Evolutionary conservation across 768 basidiomycete species (phyloP), one percentile per base, ranked within the genome.

Genomic region (Baorangia bicolor): DNA sequence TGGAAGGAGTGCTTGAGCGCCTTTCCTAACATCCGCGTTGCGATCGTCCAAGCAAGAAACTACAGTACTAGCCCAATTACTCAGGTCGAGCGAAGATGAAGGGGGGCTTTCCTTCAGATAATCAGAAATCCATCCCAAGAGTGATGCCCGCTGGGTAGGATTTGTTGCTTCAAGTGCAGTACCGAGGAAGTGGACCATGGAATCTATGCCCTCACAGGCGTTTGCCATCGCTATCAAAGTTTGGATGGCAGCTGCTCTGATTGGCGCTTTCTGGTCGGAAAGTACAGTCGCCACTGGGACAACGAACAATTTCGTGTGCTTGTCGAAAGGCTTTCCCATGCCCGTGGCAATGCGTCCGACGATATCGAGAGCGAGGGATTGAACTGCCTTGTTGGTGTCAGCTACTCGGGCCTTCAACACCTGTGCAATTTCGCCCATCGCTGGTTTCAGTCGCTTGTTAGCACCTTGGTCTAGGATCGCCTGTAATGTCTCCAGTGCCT

Each of bases 241-340:
- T 54, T 87, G 82, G 16, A 92, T 65, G 31, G 86, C 97, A 34
- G 90, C 86, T 6, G 82, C 73, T 47, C 97, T 87, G 44, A 92
- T 88, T 20, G 85, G 86, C 9, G 90, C 86, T 72, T 98, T 98
- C 69, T 96, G 93, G 69, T 99, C 97, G 5, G 96, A 82, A 11
- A 98, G 81, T 11, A 93, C 94, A 7, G 87, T 86, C 5, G 87
- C 85, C 21, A 98, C 78, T 0, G 94, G 86, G 0, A 84, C 71
- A 10, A 84, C 82, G 63, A 94, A 89, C 53, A 92, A 77, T 31
- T 88, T 86, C 3, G 82, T 79, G 64, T 96, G 82, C 70, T 92
- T 96, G 65, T 98, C 96, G 66, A 99, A 98, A 2, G 92, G 84
- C 67, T 89, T 93, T 39, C 94, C 94, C 93, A 99, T 98, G 2